Conservation (phyloP, 805 yeast species). For the Nakazawaea ishiwadae region DNA sequence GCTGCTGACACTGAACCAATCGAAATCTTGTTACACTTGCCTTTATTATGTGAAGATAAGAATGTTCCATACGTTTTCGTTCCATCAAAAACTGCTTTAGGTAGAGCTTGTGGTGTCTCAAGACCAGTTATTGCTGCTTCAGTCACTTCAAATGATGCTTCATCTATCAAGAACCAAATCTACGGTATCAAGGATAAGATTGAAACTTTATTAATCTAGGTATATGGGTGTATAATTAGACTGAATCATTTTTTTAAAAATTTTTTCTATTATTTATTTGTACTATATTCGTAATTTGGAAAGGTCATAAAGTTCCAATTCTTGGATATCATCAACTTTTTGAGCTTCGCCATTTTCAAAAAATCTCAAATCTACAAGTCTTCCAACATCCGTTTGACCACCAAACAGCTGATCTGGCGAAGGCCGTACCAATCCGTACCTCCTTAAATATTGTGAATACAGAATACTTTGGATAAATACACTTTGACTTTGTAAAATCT, state of each 20-base stretch:
- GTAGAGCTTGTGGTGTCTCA: conserved; percentile 99
- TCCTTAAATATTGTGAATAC: too few species aligned
- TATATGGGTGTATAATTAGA: conserved; percentile 3
- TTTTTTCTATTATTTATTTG: background rate
- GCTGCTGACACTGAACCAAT: conserved; percentile 99
- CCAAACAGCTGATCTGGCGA: too few species aligned
- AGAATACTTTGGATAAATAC: too few species aligned
- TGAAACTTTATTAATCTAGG: conserved; percentile 89
- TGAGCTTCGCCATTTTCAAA: background rate
- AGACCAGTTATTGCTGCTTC: conserved; percentile 99
- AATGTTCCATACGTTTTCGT: conserved; percentile 99
- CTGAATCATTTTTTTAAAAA: background rate
- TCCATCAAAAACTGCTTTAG: conserved; percentile 97
- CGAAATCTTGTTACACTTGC: conserved; percentile 95
- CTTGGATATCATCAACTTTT: too few species aligned
- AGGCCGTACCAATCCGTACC: too few species aligned
- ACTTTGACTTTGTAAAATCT: background rate
- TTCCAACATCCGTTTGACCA: background rate
- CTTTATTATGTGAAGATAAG: conserved; percentile 97
- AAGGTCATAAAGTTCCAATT: too few species aligned
- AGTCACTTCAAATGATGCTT: conserved; percentile 97
- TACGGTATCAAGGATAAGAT: conserved; percentile 98
- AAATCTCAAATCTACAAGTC: background rate
- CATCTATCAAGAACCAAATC: conserved; percentile 95
- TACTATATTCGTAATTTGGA: background rate